Evolutionary conservation across 371 early-diverging fungal species (phyloP).

Genomic region (Mortierella sp.): DNA sequence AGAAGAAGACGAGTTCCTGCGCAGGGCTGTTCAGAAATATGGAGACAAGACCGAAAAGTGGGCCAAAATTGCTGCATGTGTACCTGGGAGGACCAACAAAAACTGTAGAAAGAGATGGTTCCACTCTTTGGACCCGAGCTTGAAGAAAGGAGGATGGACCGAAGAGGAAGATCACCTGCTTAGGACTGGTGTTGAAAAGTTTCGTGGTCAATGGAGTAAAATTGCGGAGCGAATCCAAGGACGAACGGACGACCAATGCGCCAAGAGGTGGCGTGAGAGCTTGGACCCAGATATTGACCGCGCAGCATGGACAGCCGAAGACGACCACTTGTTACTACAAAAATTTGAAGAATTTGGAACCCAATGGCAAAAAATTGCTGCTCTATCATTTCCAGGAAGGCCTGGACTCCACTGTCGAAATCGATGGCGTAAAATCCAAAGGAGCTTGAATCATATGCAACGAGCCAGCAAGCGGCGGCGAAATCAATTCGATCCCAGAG

Average conservation of each 20-base stretch:
- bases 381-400: conserved; percentile 81
- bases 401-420: conserved; percentile 88
- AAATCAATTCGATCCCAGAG: conserved; percentile 46
- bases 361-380: conserved; percentile 86
- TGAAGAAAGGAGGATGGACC: conserved; percentile 87
- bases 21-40: conserved; percentile 77
- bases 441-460: conserved; percentile 70
- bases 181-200: conserved; percentile 74
- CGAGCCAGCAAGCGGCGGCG: conserved; percentile 58
- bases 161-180: conserved; percentile 80
- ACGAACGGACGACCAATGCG: conserved; percentile 87
- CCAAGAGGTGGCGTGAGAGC: conserved; percentile 86
- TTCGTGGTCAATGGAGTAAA: conserved; percentile 83
- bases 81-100: conserved; percentile 86
- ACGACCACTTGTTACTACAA: conserved; percentile 75
- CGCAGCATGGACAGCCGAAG: conserved; percentile 82
- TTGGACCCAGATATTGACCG: conserved; percentile 83
- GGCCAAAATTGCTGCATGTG: conserved; percentile 84
- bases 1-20: conserved; percentile 79
- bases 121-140: conserved; percentile 81
- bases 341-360: conserved; percentile 79
- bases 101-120: conserved; percentile 88
- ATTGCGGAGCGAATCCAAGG: conserved; percentile 84
- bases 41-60: conserved; percentile 87
- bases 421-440: conserved; percentile 83